These are phyloP conservation scores for Suhomyces kilbournensis DNA, from an alignment of 805 yeast genomes.

Conservation along the genomic window DNA sequence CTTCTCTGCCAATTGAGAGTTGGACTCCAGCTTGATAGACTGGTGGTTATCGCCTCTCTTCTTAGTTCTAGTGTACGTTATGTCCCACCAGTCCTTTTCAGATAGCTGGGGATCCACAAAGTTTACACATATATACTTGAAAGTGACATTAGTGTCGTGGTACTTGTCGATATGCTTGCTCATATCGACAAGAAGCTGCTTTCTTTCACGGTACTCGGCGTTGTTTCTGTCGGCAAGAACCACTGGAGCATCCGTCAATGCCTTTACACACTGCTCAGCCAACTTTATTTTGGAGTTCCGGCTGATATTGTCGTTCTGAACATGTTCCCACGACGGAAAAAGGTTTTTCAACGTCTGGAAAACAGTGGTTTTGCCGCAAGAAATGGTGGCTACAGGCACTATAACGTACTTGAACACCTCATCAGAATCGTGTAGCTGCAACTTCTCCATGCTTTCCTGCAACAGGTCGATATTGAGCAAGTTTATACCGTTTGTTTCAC, in stretches of 20 bases:
- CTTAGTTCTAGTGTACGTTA: constrained; percentile 59
- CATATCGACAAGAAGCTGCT: constrained; percentile 57
- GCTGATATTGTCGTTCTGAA: constrained; percentile 76
- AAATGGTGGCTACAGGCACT: constrained; percentile 85
- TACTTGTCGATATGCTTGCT: constrained; percentile 40
- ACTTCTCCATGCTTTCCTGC: constrained; percentile 22
- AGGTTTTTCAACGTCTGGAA: constrained; percentile 56
- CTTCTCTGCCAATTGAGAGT: constrained; percentile 47
- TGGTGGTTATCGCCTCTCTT: constrained; percentile 87
- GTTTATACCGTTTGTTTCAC: constrained; percentile 53
- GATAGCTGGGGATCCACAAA: constrained; percentile 43
- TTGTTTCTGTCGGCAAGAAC: constrained; percentile 84
- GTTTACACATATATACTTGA: constrained; percentile 66
- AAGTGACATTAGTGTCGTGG: constrained; percentile 32
- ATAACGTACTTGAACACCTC: constrained; percentile 53
- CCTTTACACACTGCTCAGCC: constrained; percentile 43
- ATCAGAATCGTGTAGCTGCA: constrained; percentile 12
- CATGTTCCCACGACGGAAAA: constrained; percentile 58
- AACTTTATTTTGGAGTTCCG: constrained; percentile 48
- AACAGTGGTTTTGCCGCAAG: constrained; percentile 92
- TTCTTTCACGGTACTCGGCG: constrained; percentile 67
- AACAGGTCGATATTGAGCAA: constrained; percentile 49
- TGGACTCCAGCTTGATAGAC: constrained; percentile 58
- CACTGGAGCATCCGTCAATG: constrained; percentile 35
- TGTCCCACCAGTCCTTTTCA: constrained; percentile 39